These are phyloP conservation scores for Oryza glaberrima DNA, from an alignment of 176 grass and related monocot species.

Conservation along the genomic window DNA sequence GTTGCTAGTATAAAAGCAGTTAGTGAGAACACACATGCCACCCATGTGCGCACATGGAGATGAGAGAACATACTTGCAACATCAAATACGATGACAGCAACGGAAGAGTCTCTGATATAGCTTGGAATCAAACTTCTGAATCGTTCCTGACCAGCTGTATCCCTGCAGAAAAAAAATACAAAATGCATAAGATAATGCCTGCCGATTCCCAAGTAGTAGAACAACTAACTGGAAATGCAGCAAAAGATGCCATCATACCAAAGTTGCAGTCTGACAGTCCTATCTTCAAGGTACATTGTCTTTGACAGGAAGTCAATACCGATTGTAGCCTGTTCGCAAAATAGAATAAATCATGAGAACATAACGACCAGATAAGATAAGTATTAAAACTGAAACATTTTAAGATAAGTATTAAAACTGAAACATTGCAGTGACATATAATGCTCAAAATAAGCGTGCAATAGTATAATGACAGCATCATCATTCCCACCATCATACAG, in stretches of 20 bases:
- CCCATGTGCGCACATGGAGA: neutral
- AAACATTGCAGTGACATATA: neutral
- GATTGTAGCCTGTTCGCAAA: slow-evolving; percentile 75
- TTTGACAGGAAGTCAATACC: slow-evolving; percentile 97
- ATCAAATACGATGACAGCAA: slow-evolving; percentile 96
- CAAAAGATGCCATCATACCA: slow-evolving; percentile 54
- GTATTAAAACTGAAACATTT: slow-evolving; percentile 1
- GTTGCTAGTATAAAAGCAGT: slow-evolving; percentile 7
- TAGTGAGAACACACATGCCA: neutral
- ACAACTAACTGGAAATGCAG: neutral
- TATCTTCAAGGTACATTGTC: slow-evolving; percentile 97
- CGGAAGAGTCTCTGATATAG: slow-evolving; percentile 96
- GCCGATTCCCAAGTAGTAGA: neutral
- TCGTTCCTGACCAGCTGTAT: slow-evolving; percentile 96
- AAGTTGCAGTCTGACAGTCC: slow-evolving; percentile 94
- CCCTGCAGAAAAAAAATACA: slow-evolving; percentile 54
- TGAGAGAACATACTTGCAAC: slow-evolving; percentile 76
- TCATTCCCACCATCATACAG: neutral
- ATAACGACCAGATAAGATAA: neutral
- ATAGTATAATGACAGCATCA: neutral
- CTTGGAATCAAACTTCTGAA: slow-evolving; percentile 98
- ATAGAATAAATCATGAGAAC: slow-evolving; percentile 27
- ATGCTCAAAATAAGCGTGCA: neutral
- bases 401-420: slow-evolving; percentile 17
- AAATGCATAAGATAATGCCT: slow-evolving; percentile 11